Evolutionary conservation across 768 basidiomycete species (phyloP).

Genomic region (Rhodosporidiobolus sp.): DNA sequence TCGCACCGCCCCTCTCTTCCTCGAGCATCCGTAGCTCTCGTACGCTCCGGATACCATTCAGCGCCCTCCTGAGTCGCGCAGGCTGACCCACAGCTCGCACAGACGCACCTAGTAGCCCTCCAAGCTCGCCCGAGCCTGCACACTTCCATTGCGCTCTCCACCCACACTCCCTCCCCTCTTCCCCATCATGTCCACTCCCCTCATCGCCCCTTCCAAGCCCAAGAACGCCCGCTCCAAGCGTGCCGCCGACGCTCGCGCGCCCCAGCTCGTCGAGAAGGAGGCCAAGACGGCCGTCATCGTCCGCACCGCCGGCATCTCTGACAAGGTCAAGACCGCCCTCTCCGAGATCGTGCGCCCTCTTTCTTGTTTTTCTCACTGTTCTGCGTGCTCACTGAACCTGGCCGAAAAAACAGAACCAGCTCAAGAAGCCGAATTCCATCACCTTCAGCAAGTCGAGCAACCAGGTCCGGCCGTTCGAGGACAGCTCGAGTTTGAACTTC

Average conservation of each 20-base stretch:
- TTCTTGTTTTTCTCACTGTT: no score
- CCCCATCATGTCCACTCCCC: constrained; percentile 23
- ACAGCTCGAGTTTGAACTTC: constrained; percentile 77
- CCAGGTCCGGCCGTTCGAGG: constrained; percentile 81
- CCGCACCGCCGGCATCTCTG: constrained; percentile 78
- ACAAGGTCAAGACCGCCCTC: constrained; percentile 74
- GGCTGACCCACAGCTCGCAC: no score
- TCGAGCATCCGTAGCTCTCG: no score
- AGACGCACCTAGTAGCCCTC: background rate
- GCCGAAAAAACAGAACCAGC: constrained; percentile 83
- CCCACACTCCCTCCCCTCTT: no score
- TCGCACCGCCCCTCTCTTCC: no score
- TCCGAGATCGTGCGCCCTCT: constrained; percentile 76
- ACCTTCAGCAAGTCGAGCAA: constrained; percentile 80
- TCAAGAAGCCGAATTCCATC: constrained; percentile 86
- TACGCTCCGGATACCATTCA: no score
- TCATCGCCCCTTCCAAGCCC: constrained; percentile 59
- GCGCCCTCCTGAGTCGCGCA: no score
- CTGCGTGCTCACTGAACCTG: no score
- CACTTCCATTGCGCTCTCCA: background rate
- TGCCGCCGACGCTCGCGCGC: constrained; percentile 75
- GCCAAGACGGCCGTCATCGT: constrained; percentile 85
- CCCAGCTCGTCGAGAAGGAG: constrained; percentile 82
- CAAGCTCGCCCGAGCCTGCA: background rate
- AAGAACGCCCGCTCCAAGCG: constrained; percentile 95